These are phyloP conservation scores for Salix viminalis DNA, from an alignment of 345 rosid genomes.

Conservation along the genomic window DNA sequence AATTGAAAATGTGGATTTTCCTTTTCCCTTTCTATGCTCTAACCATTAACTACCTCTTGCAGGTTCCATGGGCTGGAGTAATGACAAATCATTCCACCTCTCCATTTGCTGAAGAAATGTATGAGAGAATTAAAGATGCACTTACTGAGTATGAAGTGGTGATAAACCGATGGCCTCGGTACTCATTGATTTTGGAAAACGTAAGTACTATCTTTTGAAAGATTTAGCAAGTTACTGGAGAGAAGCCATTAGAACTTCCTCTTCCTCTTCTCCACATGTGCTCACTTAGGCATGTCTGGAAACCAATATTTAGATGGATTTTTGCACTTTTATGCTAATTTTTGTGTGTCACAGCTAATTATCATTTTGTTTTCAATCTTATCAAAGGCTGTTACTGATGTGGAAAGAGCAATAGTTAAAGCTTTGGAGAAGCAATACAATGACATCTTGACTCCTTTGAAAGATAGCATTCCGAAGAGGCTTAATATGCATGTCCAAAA, in stretches of 20 bases:
- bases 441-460: conserved; percentile 78
- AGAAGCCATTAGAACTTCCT: background rate
- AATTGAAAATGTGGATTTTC: background rate
- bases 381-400: conserved; percentile 63
- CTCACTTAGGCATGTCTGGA: background rate
- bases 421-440: conserved; percentile 86
- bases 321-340: background rate
- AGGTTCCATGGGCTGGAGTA: conserved; percentile 89
- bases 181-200: conserved; percentile 75
- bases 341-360: background rate
- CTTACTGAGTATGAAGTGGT: conserved; percentile 80
- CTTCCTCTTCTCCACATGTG: background rate
- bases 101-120: conserved; percentile 93
- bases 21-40: background rate
- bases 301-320: background rate
- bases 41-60: conserved; percentile 18
- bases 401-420: conserved; percentile 81
- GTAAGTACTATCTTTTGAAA: conserved; percentile 36
- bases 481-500: conserved; percentile 95
- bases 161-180: conserved; percentile 90
- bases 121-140: conserved; percentile 66
- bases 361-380: background rate
- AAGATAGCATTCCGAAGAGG: conserved; percentile 80
- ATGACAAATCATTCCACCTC: conserved; percentile 81
- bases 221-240: background rate